Evolutionary conservation across 129 eudicot genomes (phyloP).

Genomic region (Logfia minima): DNA sequence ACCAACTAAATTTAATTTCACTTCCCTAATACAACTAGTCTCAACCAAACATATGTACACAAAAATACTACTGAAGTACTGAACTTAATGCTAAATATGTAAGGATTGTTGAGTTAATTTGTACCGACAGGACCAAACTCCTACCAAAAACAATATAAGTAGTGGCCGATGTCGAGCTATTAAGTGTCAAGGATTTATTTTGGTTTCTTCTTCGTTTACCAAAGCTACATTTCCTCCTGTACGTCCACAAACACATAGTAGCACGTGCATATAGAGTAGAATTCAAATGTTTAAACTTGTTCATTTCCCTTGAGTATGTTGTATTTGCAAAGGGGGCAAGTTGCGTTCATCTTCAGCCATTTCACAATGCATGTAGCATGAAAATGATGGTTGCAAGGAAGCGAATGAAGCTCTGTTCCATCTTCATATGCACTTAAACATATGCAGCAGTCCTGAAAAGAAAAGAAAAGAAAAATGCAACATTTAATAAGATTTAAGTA

Average conservation of each 20-base stretch:
- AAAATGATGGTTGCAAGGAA: constrained; percentile 84
- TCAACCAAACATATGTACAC: background rate
- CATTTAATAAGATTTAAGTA: background rate
- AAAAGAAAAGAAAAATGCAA: background rate
- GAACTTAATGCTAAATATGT: constrained; percentile 9
- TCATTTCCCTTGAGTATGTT: constrained; percentile 79
- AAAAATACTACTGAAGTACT: constrained; percentile 6
- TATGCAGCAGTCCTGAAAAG: constrained; percentile 79
- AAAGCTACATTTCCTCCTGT: constrained; percentile 36
- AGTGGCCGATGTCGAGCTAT: background rate
- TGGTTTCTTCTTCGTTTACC: constrained; percentile 8
- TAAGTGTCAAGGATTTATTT: constrained; percentile 11
- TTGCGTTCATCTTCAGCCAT: constrained; percentile 97
- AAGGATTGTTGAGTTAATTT: constrained; percentile 26
- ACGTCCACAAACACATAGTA: constrained; percentile 33
- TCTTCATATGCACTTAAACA: constrained; percentile 80
- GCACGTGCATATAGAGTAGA: constrained; percentile 9
- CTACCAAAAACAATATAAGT: constrained; percentile 27
- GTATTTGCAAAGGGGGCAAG: constrained; percentile 96
- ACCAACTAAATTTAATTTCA: background rate
- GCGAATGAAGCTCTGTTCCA: constrained; percentile 75
- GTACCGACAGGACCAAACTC: constrained; percentile 24
- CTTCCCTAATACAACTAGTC: background rate
- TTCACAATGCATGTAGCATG: constrained; percentile 80
- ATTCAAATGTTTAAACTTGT: constrained; percentile 42